Conservation (phyloP, 306 rosid genomes). For the Rosa rugosa region DNA sequence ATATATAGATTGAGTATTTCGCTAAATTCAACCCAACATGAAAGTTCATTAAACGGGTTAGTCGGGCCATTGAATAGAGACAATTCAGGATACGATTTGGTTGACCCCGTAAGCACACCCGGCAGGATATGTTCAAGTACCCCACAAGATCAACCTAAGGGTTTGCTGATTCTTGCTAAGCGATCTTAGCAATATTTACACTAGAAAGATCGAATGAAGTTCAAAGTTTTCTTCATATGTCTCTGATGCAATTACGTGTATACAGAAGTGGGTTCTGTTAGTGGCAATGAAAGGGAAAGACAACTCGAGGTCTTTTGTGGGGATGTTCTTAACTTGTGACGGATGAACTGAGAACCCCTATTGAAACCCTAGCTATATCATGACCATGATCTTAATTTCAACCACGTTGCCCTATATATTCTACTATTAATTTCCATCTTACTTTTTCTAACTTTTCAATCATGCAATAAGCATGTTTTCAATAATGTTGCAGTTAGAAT, state of each 20-base stretch:
- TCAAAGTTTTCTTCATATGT: background rate
- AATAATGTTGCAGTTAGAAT: conserved; percentile 15
- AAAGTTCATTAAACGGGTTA: no score
- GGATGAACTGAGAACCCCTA: background rate
- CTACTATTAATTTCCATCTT: background rate
- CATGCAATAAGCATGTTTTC: conserved; percentile 20
- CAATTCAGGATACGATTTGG: no score
- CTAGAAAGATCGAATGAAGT: background rate
- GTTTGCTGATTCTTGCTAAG: no score
- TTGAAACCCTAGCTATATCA: background rate
- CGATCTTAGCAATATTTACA: no score
- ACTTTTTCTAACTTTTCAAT: conserved; percentile 10
- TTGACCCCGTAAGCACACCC: no score
- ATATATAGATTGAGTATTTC: no score
- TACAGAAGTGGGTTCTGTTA: background rate
- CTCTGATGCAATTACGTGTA: background rate
- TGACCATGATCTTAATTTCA: conserved; percentile 5
- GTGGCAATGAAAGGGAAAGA: background rate
- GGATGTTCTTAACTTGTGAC: conserved; percentile 27
- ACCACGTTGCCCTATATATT: background rate
- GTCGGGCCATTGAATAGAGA: no score
- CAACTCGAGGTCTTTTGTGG: conserved; percentile 28
- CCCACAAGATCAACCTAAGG: no score
- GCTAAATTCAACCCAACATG: no score
- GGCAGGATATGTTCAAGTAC: no score